Percentiles rank a stretch among this genome's conserved stretches.
phyloP scores from a whole-genome alignment of 2,329 filamentous ascomycete species.

The Beauveria sp. region DNA sequence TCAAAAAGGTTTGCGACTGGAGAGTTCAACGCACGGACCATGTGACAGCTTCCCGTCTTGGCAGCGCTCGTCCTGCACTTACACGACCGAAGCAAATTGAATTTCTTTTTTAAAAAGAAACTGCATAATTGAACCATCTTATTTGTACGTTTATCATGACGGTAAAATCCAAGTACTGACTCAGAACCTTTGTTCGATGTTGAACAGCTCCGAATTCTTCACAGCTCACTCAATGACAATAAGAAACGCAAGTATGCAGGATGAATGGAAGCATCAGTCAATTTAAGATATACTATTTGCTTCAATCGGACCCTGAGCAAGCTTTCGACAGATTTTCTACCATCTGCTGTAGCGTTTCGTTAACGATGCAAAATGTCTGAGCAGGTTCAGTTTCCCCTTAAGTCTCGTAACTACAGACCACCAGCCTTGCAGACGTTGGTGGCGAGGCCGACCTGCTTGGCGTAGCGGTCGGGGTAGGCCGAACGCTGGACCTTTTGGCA shows the following conservation, averaged over 20 bases:
- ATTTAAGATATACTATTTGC: background rate
- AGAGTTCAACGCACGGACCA: constrained; percentile 3
- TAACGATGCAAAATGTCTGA: background rate
- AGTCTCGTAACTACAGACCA: constrained; percentile 10
- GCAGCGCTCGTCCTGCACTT: background rate
- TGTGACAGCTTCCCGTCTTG: background rate
- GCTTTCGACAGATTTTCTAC: background rate
- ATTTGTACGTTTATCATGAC: too few species aligned
- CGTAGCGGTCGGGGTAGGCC: constrained; percentile 15
- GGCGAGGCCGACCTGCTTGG: constrained; percentile 14
- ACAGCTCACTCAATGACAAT: too few species aligned
- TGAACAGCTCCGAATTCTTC: too few species aligned
- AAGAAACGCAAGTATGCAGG: background rate
- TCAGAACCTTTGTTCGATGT: too few species aligned
- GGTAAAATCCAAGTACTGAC: too few species aligned
- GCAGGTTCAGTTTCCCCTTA: background rate
- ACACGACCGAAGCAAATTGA: background rate
- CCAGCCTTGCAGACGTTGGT: constrained; percentile 15
- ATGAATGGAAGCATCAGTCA: background rate
- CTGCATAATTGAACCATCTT: too few species aligned
- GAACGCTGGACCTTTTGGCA: constrained; percentile 20
- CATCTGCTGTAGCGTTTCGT: background rate
- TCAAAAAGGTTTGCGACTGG: background rate
- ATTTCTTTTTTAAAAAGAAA: too few species aligned
- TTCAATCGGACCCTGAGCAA: background rate